Percentiles rank a stretch among this genome's conserved stretches.
These are phyloP conservation scores for Fusarium citri DNA, from an alignment of 2,329 filamentous ascomycete species.

Conservation along the genomic window DNA sequence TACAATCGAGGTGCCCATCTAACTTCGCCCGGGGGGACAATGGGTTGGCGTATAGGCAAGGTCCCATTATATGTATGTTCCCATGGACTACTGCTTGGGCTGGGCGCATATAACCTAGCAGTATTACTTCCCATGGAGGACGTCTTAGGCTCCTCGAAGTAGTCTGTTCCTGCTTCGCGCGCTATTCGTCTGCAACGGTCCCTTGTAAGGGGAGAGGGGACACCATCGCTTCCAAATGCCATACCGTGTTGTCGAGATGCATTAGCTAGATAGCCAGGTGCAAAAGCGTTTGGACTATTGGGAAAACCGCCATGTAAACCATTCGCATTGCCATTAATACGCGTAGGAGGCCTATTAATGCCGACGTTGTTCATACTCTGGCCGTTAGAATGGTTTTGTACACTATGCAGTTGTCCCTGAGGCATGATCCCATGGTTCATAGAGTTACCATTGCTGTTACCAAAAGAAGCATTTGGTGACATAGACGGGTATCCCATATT, in stretches of 20 bases:
- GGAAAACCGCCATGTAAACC: not conserved
- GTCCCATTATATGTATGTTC: too few relatives aligned
- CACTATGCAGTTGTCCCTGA: not conserved
- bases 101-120: not conserved
- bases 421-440: not conserved
- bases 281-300: not conserved
- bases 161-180: not conserved
- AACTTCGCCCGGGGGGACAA: fast-evolving
- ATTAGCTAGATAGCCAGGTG: not conserved
- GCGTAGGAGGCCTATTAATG: not conserved
- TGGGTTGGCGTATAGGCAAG: too few relatives aligned
- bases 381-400: not conserved
- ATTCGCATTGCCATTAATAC: not conserved
- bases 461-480: not conserved
- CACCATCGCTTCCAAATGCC: not conserved
- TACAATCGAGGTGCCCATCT: not conserved
- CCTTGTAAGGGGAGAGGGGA: not conserved
- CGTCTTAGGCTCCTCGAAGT: not conserved
- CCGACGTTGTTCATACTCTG: not conserved
- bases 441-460: not conserved
- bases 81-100: not conserved
- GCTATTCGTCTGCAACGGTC: not conserved
- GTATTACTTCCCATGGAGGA: not conserved
- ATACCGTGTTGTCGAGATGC: not conserved
- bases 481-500: not conserved